Conservation (phyloP, 495 filamentous ascomycete species). For the Rostrohypoxylon terebratum region DNA sequence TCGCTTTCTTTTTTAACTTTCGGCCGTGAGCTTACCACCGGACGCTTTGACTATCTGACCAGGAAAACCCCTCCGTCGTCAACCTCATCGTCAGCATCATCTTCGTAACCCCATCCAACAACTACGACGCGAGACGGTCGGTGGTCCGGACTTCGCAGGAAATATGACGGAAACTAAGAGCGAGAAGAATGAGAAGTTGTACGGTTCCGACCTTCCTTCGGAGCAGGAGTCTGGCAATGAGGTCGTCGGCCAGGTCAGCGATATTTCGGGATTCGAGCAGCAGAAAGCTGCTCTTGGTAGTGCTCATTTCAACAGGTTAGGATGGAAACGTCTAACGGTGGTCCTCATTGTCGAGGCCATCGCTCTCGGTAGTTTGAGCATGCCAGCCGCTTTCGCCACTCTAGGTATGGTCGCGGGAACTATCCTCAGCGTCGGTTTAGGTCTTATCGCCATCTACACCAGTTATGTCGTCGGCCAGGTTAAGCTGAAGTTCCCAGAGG, state of each 20-base stretch:
- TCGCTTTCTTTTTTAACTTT: constrained; percentile 23
- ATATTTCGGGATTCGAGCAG: constrained; percentile 52
- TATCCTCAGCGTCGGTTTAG: constrained; percentile 70
- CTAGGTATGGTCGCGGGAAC: constrained; percentile 70
- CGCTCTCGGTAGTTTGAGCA: constrained; percentile 74
- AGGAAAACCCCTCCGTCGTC: constrained; percentile 32
- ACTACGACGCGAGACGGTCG: constrained; percentile 19
- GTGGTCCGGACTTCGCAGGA: constrained; percentile 9
- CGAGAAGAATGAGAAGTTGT: constrained; percentile 45
- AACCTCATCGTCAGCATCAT: constrained; percentile 19
- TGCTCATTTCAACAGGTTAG: constrained; percentile 58
- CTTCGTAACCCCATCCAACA: not conserved
- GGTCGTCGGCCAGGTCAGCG: constrained; percentile 47
- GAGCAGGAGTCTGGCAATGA: constrained; percentile 39
- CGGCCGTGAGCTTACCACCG: constrained; percentile 8
- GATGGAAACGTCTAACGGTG: constrained; percentile 63
- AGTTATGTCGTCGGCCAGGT: constrained; percentile 83
- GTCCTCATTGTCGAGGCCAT: constrained; percentile 81
- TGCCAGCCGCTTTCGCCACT: constrained; percentile 72
- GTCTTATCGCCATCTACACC: constrained; percentile 78
- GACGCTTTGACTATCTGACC: constrained; percentile 25
- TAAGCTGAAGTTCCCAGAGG: constrained; percentile 76
- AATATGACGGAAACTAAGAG: constrained; percentile 40
- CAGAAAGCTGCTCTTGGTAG: constrained; percentile 54
- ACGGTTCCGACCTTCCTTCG: constrained; percentile 22